phyloP scores from a whole-genome alignment of 148 eudicot species.

The Heliamphora exappendiculata region DNA sequence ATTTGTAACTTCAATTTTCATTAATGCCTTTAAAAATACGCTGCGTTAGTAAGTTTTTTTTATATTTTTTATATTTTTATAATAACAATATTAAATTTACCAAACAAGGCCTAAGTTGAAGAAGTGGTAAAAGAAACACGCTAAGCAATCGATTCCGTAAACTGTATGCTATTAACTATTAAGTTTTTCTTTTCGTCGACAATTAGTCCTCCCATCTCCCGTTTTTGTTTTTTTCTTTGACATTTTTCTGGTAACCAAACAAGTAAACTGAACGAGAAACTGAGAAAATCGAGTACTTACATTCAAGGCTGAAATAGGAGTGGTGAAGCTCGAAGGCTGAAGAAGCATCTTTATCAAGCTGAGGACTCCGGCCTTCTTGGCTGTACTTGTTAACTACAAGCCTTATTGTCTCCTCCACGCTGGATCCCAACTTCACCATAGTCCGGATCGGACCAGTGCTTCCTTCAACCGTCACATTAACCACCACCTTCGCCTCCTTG shows the following conservation, averaged over 20 bases:
- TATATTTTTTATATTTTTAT: too few species aligned
- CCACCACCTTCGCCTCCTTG: conserved; percentile 68
- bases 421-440: conserved; percentile 66
- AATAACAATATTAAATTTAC: too few species aligned
- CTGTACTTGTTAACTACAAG: conserved; percentile 50
- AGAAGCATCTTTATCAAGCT: conserved; percentile 33
- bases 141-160: background rate
- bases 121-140: background rate
- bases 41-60: too few species aligned
- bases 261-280: background rate
- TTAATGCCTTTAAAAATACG: too few species aligned
- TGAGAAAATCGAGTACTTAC: conserved; percentile 28
- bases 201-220: background rate
- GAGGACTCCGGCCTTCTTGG: conserved; percentile 69
- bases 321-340: conserved; percentile 52
- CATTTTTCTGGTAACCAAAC: background rate
- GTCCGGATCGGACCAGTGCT: conserved; percentile 72
- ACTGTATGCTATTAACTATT: background rate
- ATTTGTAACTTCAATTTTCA: background rate
- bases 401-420: conserved; percentile 72
- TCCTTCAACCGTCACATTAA: conserved; percentile 81
- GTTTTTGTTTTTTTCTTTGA: too few species aligned
- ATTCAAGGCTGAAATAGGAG: conserved; percentile 74
- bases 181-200: background rate
- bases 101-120: too few species aligned